Conservation (phyloP, 768 basidiomycete species). For the Macrolepiota albuminosa region DNA sequence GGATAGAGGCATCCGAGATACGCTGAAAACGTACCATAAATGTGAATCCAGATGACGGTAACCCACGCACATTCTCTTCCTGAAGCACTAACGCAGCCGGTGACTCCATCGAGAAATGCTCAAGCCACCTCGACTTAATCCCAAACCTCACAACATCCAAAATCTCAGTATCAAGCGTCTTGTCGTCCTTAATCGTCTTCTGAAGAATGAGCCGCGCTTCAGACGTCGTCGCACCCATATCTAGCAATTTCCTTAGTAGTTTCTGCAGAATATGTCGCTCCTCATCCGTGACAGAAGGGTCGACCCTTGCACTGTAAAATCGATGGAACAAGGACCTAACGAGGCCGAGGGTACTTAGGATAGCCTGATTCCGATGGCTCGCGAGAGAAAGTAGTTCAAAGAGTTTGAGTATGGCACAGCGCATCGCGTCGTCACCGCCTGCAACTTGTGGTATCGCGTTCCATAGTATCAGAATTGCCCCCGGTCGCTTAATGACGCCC, state of each 20-base stretch:
- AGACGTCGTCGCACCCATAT: slow-evolving; percentile 65
- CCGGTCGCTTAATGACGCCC: slow-evolving; percentile 51
- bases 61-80: slow-evolving; percentile 42
- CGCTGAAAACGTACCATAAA: slow-evolving; percentile 49
- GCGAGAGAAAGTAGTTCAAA: slow-evolving; percentile 57
- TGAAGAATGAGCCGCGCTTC: slow-evolving; percentile 67
- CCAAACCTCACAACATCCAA: slow-evolving; percentile 66
- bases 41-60: slow-evolving; percentile 64
- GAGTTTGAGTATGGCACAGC: slow-evolving; percentile 53
- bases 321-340: slow-evolving; percentile 47
- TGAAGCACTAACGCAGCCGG: slow-evolving; percentile 45
- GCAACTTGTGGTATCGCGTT: slow-evolving; percentile 34
- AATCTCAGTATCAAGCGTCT: slow-evolving; percentile 55
- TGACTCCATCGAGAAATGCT: slow-evolving; percentile 68
- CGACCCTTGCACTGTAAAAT: slow-evolving; percentile 29
- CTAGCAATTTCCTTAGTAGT: slow-evolving; percentile 62
- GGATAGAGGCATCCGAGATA: not conserved
- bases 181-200: slow-evolving; percentile 42
- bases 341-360: slow-evolving; percentile 57
- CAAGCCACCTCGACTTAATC: slow-evolving; percentile 74
- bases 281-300: slow-evolving; percentile 28
- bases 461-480: slow-evolving; percentile 59
- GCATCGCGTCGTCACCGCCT: slow-evolving; percentile 33
- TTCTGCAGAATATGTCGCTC: slow-evolving; percentile 58
- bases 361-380: slow-evolving; percentile 66